Percentiles rank a stretch among this genome's conserved stretches.
Evolutionary conservation across 345 rosid genomes (phyloP).

Genomic region (Anacardium occidentale): DNA sequence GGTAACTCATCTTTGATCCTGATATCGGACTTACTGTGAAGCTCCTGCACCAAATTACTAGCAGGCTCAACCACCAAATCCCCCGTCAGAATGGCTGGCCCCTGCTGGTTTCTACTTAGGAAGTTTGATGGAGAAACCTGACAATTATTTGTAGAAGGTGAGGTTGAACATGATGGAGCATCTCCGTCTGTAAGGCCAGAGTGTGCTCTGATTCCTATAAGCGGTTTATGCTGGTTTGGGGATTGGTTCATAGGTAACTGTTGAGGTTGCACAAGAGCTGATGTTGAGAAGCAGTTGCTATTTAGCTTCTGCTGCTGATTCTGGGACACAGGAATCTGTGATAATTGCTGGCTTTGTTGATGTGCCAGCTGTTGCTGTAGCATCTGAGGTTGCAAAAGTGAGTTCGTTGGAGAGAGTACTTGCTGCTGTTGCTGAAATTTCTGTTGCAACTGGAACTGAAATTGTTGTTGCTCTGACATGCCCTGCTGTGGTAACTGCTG

Average conservation of each 20-base stretch:
- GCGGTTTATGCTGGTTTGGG: constrained; percentile 53
- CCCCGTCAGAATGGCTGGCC: constrained; percentile 48
- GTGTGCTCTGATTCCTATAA: constrained; percentile 49
- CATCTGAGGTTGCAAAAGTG: constrained; percentile 66
- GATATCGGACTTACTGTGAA: constrained; percentile 60
- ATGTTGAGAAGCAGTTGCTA: constrained; percentile 54
- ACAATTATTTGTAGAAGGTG: constrained; percentile 90
- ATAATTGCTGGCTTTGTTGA: constrained; percentile 55
- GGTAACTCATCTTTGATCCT: constrained; percentile 58
- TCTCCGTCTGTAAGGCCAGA: constrained; percentile 84
- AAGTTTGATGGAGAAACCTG: constrained; percentile 66
- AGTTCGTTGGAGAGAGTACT: constrained; percentile 52
- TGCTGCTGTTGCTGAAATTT: constrained; percentile 71
- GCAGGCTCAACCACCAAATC: constrained; percentile 59
- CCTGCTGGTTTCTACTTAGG: constrained; percentile 62
- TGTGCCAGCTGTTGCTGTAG: constrained; percentile 53
- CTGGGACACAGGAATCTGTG: constrained; percentile 53
- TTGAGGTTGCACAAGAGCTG: constrained; percentile 57
- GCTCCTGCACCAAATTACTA: constrained; percentile 59
- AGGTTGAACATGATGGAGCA: constrained; percentile 93
- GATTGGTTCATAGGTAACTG: constrained; percentile 54
- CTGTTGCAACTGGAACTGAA: constrained; percentile 64
- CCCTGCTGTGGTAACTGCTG: constrained; percentile 64
- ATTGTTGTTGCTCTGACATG: constrained; percentile 83
- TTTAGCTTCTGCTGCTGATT: constrained; percentile 56